Base-by-base conservation (phyloP, 2,329 filamentous ascomycete genomes). In the Xylariaceae sp. region DNA sequence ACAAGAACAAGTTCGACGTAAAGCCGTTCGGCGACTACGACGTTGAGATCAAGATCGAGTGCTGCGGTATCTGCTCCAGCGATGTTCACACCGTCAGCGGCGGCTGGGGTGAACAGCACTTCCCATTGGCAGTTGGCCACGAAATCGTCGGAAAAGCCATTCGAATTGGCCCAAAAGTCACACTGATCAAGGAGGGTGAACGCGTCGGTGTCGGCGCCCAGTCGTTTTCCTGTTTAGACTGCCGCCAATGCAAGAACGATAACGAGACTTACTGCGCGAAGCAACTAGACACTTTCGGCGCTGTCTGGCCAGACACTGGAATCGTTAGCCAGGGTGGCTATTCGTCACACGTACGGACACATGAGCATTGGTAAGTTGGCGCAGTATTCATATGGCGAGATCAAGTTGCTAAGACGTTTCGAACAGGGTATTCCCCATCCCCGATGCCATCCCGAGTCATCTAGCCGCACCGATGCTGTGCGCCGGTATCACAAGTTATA, bases 1-100 rank as follows among this genome's bases (percentile, higher is more conserved):
- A 87, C 69, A 88, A 90, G 76, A 85, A 88, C 71, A 74, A 92
- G 78, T 91, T 90, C 78, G 83, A 86, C 67, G 86, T 92, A 60
- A 94, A 95, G 78, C 88, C 89, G 15, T 95, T 95, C 72, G 90
- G 88, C 65, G 89, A 92, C 72, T 83, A 90, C 74, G 91, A 96
- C 72, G 85, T 96, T 68, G 91, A 96, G 72, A 84, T 96, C 75
- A 88, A 92, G 79, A 88, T 96, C 69, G 86, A 92, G 66, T 87
- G 84, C 71, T 93, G 89, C 70, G 89, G 90, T 70, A 81, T 91
- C 56, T 91, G 88, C 72, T 84, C 87, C 66, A 88, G 83, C 66
- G 88, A 91, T 70, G 78, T 88, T 52, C 88, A 89, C 75, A 89
- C 85, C 61, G 81, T 90, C 71, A 84, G 74, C 68, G 85, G 86